Evolutionary conservation across 2,329 filamentous ascomycete genomes (phyloP).

Genomic region (Colletotrichum tabaci): DNA sequence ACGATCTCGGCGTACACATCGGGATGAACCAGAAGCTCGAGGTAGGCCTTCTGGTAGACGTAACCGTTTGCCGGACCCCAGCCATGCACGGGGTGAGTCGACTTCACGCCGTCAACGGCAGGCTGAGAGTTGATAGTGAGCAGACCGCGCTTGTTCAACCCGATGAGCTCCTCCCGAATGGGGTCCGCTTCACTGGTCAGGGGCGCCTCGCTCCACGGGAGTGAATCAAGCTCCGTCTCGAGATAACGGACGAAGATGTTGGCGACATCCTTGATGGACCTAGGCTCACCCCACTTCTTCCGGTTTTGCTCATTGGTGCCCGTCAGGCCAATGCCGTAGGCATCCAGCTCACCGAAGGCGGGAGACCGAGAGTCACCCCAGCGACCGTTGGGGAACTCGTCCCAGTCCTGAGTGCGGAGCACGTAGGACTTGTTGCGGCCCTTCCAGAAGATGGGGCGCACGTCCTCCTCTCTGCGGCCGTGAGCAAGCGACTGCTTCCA

Average conservation of each 20-base stretch:
- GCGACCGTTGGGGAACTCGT: constrained; percentile 98
- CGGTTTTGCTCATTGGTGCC: constrained; percentile 97
- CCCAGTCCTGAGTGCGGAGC: constrained; percentile 96
- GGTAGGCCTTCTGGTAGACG: constrained; percentile 98
- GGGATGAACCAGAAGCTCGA: constrained; percentile 90
- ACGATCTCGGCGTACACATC: constrained; percentile 84
- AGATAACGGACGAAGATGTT: constrained; percentile 90
- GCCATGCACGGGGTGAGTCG: constrained; percentile 87
- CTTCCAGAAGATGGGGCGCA: constrained; percentile 98
- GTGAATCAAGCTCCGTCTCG: constrained; percentile 81
- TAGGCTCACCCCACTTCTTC: constrained; percentile 92
- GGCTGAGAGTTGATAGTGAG: constrained; percentile 98
- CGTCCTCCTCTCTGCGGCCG: constrained; percentile 91
- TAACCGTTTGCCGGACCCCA: constrained; percentile 97
- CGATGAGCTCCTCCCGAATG: constrained; percentile 83
- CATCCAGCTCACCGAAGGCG: constrained; percentile 94
- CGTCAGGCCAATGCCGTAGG: constrained; percentile 93
- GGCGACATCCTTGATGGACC: constrained; percentile 83
- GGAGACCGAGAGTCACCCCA: constrained; percentile 98
- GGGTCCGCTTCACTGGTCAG: constrained; percentile 86
- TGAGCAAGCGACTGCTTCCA: constrained; percentile 96
- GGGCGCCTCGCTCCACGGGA: constrained; percentile 95
- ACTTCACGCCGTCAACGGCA: constrained; percentile 91
- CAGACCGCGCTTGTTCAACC: constrained; percentile 88
- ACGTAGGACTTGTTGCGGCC: constrained; percentile 98